Conservation (phyloP, 2,329 filamentous ascomycete genomes). For the Sodiomyces alkalinus region DNA sequence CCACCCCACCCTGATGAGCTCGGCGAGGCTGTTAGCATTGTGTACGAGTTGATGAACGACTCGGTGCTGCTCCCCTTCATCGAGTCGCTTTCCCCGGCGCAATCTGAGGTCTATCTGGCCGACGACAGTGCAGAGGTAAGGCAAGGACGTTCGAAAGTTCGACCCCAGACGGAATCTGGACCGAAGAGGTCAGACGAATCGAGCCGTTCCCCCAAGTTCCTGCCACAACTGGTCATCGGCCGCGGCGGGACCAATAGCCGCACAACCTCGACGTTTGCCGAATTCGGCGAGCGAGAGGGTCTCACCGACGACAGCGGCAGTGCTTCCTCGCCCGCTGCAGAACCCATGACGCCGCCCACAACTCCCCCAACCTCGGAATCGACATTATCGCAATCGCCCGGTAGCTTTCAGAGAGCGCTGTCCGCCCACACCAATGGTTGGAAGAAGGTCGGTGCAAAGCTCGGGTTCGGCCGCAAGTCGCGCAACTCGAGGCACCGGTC, state of each 20-base stretch:
- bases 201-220: constrained; percentile 29
- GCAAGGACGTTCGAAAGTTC: constrained; percentile 22
- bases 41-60: constrained; percentile 95
- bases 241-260: constrained; percentile 21
- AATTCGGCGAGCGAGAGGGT: constrained; percentile 32
- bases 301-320: constrained; percentile 52
- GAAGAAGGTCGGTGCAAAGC: constrained; percentile 49
- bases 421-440: constrained; percentile 42
- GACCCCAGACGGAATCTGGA: constrained; percentile 18
- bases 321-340: constrained; percentile 39
- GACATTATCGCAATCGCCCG: constrained; percentile 33
- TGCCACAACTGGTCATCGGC: constrained; percentile 25
- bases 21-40: constrained; percentile 70
- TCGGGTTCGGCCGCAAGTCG: constrained; percentile 40
- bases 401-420: constrained; percentile 37
- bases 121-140: constrained; percentile 19
- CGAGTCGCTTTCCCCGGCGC: constrained; percentile 39
- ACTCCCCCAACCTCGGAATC: constrained; percentile 52
- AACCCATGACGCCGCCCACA: constrained; percentile 60
- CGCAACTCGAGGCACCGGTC: constrained; percentile 28
- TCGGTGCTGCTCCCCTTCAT: constrained; percentile 87
- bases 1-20: constrained; percentile 64
- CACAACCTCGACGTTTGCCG: constrained; percentile 28
- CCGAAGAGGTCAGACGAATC: constrained; percentile 19
- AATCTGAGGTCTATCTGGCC: constrained; percentile 18